These are phyloP conservation scores for Apiospora saccharicola DNA, from an alignment of 2,329 filamentous ascomycete species.

Conservation along the genomic window DNA sequence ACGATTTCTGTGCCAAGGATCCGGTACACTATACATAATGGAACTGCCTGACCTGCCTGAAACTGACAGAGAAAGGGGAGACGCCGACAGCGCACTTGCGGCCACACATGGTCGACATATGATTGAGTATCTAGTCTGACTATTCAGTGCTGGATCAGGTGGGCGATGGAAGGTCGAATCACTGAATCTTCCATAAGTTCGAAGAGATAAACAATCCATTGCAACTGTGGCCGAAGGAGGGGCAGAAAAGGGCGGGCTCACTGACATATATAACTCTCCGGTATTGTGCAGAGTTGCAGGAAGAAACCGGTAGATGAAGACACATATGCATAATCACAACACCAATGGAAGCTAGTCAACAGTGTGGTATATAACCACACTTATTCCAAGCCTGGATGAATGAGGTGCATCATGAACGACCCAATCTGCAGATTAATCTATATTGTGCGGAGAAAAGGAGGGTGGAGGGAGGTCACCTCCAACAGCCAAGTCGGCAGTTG, in stretches of 20 bases:
- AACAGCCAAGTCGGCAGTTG: constrained; percentile 7
- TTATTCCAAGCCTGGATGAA: background rate
- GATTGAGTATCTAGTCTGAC: background rate
- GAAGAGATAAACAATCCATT: background rate
- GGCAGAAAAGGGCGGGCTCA: background rate
- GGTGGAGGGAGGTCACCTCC: background rate
- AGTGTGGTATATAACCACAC: background rate
- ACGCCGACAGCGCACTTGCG: background rate
- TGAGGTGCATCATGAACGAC: background rate
- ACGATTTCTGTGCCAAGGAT: background rate
- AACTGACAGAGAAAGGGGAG: background rate
- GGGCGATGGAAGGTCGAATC: background rate
- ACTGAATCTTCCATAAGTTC: background rate
- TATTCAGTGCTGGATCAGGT: background rate
- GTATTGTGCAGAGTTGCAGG: background rate
- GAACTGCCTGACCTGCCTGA: too few species aligned
- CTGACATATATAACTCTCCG: background rate
- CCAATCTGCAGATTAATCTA: background rate
- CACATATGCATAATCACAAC: background rate
- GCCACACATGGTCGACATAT: background rate
- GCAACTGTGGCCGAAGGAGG: background rate
- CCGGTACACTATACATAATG: too few species aligned
- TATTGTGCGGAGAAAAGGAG: constrained; percentile 11
- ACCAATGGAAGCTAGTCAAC: background rate
- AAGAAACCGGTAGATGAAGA: background rate